Percentiles rank a stretch among this genome's conserved stretches.
Conservation (phyloP, 2,329 filamentous ascomycete species). For the Rutstroemia sp. region DNA sequence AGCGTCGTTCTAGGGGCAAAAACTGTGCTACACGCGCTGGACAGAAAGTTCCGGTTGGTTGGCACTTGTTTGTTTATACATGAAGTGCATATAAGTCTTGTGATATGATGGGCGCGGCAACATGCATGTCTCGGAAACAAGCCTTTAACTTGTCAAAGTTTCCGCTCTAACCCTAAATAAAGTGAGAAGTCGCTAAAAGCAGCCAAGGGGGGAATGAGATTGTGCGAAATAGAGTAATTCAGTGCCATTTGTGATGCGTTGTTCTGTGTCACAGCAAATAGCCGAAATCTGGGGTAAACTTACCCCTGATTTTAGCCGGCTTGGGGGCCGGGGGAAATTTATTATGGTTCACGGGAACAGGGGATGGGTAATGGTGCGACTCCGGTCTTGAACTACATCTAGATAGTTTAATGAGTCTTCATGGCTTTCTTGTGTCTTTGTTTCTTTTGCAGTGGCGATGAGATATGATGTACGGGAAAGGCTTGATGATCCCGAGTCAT, state of each 20-base stretch:
- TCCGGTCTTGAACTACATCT: neutral
- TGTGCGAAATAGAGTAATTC: too few relatives aligned
- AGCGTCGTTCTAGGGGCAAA: neutral
- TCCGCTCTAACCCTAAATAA: neutral
- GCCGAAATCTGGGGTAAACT: constrained; percentile 6
- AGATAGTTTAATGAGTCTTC: too few relatives aligned
- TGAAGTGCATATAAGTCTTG: neutral
- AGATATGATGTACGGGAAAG: too few relatives aligned
- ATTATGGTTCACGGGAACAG: neutral
- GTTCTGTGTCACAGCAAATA: neutral
- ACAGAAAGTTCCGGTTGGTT: neutral
- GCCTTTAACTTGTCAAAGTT: neutral
- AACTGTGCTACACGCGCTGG: neutral
- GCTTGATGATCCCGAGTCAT: too few relatives aligned
- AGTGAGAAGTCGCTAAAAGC: too few relatives aligned
- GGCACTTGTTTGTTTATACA: neutral
- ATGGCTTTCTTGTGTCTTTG: too few relatives aligned
- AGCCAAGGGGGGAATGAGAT: too few relatives aligned
- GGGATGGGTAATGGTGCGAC: neutral
- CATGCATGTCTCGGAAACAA: neutral
- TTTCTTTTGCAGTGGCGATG: too few relatives aligned
- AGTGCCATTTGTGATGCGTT: too few relatives aligned
- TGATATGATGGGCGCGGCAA: neutral
- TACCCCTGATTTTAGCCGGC: constrained; percentile 6
- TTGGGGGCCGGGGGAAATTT: neutral